These are phyloP conservation scores for Anisodus tanguticus DNA, from an alignment of 257 asterid genomes.

Conservation along the genomic window DNA sequence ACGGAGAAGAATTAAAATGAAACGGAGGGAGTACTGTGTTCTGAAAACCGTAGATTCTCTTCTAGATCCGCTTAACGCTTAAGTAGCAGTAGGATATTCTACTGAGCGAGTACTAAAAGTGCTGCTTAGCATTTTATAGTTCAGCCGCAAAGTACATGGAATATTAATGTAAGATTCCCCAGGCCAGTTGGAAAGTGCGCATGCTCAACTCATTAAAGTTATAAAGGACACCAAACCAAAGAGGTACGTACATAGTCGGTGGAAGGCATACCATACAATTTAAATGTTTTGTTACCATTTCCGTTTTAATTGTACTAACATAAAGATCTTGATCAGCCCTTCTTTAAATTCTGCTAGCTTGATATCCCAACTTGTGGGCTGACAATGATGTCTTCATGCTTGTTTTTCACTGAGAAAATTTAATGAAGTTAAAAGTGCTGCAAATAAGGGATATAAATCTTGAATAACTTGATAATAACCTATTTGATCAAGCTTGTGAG, in stretches of 20 bases:
- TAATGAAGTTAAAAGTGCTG: neutral
- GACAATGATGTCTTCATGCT: neutral
- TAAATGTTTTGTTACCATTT: neutral
- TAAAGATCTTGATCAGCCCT: neutral
- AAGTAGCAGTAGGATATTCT: neutral
- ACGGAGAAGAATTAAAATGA: too few relatives aligned
- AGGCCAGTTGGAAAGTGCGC: neutral
- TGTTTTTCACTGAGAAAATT: neutral
- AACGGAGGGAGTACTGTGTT: too few relatives aligned
- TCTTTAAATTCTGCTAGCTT: neutral
- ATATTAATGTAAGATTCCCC: conserved; percentile 6
- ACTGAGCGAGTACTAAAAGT: neutral
- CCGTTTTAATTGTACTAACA: neutral
- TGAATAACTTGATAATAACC: neutral
- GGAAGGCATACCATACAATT: neutral
- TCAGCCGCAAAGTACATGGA: conserved; percentile 19
- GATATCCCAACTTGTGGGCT: neutral
- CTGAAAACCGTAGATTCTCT: neutral
- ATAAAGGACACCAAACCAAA: neutral
- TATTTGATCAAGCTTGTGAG: too few relatives aligned
- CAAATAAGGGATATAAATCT: neutral
- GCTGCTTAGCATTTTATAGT: neutral
- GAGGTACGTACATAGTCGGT: neutral
- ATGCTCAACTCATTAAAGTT: conserved; percentile 1
- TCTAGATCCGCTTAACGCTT: neutral